A percentile compares a stretch with the other conserved stretches of the same genome.
phyloP scores from a whole-genome alignment of 2,329 filamentous ascomycete genomes.

The Dactylellina haptotyla region DNA sequence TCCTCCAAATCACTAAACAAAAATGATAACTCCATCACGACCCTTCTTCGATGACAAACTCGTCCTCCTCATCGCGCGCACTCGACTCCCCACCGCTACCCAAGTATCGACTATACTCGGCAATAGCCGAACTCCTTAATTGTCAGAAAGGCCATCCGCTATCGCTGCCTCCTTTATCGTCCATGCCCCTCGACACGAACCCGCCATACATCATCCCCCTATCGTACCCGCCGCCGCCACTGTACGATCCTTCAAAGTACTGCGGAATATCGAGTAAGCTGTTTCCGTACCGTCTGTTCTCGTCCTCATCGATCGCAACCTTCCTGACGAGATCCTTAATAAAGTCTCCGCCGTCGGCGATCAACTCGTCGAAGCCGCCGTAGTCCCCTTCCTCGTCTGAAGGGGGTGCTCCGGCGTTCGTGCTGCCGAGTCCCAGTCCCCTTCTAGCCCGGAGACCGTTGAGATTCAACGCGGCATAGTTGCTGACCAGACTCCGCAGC shows the following conservation, averaged over 20 bases:
- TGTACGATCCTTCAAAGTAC: constrained; percentile 47
- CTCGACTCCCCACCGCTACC: constrained; percentile 28
- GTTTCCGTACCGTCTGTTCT: constrained; percentile 48
- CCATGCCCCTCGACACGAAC: constrained; percentile 44
- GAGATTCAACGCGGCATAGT: constrained; percentile 42
- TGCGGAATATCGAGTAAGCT: constrained; percentile 38
- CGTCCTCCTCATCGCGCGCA: constrained; percentile 37
- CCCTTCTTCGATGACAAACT: constrained; percentile 47
- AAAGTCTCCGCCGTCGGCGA: constrained; percentile 53
- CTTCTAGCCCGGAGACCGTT: constrained; percentile 46
- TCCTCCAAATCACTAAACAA: too few species aligned
- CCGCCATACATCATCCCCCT: constrained; percentile 51
- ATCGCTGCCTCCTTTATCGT: constrained; percentile 48
- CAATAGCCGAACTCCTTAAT: constrained; percentile 54
- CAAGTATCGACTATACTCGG: constrained; percentile 50
- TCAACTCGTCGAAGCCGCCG: constrained; percentile 49
- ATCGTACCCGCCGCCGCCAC: constrained; percentile 30
- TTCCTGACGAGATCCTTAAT: constrained; percentile 50
- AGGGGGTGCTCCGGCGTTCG: constrained; percentile 26
- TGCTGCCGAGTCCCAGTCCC: constrained; percentile 42
- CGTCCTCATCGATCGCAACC: constrained; percentile 50
- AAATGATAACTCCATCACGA: too few species aligned
- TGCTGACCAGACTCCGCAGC: constrained; percentile 39
- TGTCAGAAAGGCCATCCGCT: constrained; percentile 54
- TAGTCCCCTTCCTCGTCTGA: constrained; percentile 44